phyloP scores from a whole-genome alignment of 2,329 filamentous ascomycete genomes.

The Exophiala bonariae region DNA sequence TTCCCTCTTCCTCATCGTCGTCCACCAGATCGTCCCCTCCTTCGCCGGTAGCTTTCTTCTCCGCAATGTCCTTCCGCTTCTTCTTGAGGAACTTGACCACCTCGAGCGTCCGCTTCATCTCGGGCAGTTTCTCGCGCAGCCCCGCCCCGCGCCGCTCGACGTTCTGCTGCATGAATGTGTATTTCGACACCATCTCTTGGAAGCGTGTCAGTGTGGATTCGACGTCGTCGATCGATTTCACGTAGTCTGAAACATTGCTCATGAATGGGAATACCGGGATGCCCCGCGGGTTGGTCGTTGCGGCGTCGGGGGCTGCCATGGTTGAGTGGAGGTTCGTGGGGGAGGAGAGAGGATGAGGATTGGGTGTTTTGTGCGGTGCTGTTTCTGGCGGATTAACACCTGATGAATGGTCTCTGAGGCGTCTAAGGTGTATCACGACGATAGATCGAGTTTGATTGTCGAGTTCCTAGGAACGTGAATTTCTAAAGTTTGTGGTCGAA shows the following conservation, averaged over 20 bases:
- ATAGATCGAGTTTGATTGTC: too few species aligned
- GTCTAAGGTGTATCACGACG: too few species aligned
- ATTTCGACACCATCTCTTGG: slow-evolving; percentile 71
- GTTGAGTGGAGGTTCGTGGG: neutral
- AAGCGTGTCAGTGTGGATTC: slow-evolving; percentile 47
- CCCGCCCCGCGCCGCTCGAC: slow-evolving; percentile 79
- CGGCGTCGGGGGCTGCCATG: slow-evolving; percentile 15
- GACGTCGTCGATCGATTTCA: slow-evolving; percentile 45
- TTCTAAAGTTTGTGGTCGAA: too few species aligned
- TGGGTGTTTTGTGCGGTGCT: too few species aligned
- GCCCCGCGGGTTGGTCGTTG: slow-evolving; percentile 44
- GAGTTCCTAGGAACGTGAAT: too few species aligned
- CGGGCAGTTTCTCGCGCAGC: slow-evolving; percentile 90
- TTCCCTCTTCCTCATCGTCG: slow-evolving; percentile 44
- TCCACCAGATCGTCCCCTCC: slow-evolving; percentile 12
- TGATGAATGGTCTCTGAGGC: too few species aligned
- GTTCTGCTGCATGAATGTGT: slow-evolving; percentile 99
- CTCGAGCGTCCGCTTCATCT: slow-evolving; percentile 94
- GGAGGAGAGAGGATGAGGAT: neutral
- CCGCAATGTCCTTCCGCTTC: slow-evolving; percentile 62
- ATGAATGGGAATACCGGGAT: slow-evolving; percentile 49
- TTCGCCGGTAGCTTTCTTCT: neutral
- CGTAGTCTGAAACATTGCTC: slow-evolving; percentile 48
- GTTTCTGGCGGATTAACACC: too few species aligned
- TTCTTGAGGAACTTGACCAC: slow-evolving; percentile 83